Evolutionary conservation across 805 yeast genomes (phyloP), one percentile per base, ranked within the genome.

Genomic region (Kodamaea fukazawae): DNA sequence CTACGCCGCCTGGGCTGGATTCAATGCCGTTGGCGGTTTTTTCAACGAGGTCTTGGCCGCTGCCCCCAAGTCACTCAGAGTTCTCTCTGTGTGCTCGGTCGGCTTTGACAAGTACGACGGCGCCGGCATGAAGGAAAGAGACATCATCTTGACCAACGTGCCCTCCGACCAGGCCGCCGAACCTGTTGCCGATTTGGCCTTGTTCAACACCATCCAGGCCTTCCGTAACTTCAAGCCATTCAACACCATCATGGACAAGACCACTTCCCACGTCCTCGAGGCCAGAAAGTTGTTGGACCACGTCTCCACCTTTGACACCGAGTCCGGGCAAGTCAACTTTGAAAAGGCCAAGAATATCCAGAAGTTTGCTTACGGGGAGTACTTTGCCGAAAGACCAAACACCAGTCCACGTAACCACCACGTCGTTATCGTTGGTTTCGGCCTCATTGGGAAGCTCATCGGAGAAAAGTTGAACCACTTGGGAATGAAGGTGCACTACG

Each of bases 111-210:
- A 66, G 12, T 70, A 72, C 42, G 79, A 79, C 50, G 60, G 69
- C 0, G 59, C 51, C 0, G 61, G 58, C 1, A 57, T 81, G 61
- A 53, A 58, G 5, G 49, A 56, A 8, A 56, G 60, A 31, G 73
- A 72, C 10, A 75, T 86, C 18, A 51, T 63, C 6, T 65, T 86
- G 44, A 76, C 85, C 44, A 82, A 86, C 53, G 80, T 79, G 16
- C 72, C 75, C 1, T 55, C 70, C 16, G 54, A 40, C 75, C 86
- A 55, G 63, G 79, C 83, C 0, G 77, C 85, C 1, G 76, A 70
- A 29, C 82, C 84, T 11, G 95, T 86, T 18, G 85, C 90, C 3
- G 95, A 86, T 46, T 62, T 81, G 42, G 91, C 82, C 3, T 61
- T 83, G 32, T 73, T 65, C 51, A 69, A 81, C 47, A 64, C 84